Percentiles rank a stretch among this genome's conserved stretches.
Conservation (phyloP, 805 yeast genomes). For the Metschnikowia aberdeeniae region DNA sequence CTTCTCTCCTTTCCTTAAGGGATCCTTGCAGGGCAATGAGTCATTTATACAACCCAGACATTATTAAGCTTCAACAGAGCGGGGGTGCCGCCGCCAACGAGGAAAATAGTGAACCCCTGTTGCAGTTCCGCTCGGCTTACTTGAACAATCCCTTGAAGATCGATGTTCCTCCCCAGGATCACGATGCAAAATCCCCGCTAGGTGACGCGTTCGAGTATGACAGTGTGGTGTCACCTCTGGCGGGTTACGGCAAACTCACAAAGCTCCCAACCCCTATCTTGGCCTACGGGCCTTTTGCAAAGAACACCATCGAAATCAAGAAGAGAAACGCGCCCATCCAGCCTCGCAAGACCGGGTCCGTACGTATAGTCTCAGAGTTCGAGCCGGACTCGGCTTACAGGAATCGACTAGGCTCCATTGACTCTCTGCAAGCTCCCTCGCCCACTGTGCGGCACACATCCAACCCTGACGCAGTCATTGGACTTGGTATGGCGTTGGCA, state of each 20-base stretch:
- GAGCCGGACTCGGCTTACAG: constrained; percentile 6
- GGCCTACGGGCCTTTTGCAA: constrained; percentile 11
- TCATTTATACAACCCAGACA: background rate
- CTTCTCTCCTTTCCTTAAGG: background rate
- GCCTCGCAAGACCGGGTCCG: background rate
- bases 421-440: background rate
- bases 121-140: constrained; percentile 2
- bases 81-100: background rate
- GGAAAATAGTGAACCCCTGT: background rate
- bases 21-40: background rate
- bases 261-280: constrained; percentile 46
- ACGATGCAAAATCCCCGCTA: constrained; percentile 1
- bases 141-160: constrained; percentile 9
- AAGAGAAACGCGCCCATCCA: constrained; percentile 4
- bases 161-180: constrained; percentile 8
- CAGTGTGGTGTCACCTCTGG: constrained; percentile 4
- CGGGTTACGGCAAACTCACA: constrained; percentile 30
- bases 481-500: constrained; percentile 4
- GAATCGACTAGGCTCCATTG: constrained; percentile 2
- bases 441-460: constrained; percentile 9
- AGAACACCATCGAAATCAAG: constrained; percentile 7
- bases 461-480: constrained; percentile 6
- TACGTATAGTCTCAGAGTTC: constrained; percentile 14
- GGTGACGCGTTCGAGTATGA: constrained; percentile 12
- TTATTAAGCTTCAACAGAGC: background rate